Conservation (phyloP, 768 basidiomycete species). For the Sporobolomyces roseus region DNA sequence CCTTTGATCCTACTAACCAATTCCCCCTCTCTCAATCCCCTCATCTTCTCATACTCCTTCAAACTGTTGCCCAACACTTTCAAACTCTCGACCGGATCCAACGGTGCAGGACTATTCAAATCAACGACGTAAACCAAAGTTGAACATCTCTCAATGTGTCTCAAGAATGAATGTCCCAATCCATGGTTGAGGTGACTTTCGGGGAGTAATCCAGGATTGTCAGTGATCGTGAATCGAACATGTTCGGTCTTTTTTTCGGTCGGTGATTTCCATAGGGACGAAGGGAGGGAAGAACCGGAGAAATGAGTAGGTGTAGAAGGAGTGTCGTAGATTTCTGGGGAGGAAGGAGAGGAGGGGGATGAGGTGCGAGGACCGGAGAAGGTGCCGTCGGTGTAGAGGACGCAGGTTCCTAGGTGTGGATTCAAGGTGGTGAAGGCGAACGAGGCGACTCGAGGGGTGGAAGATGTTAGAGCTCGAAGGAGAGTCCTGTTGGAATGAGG, state of each 20-base stretch:
- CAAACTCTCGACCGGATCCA: slow-evolving; percentile 72
- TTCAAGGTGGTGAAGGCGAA: slow-evolving; percentile 96
- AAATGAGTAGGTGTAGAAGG: slow-evolving; percentile 18
- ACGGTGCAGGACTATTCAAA: slow-evolving; percentile 48
- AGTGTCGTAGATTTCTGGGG: slow-evolving; percentile 47
- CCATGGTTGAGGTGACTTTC: slow-evolving; percentile 83
- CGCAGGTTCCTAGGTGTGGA: slow-evolving; percentile 83
- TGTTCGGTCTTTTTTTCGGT: slow-evolving; percentile 53
- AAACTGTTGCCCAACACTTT: slow-evolving; percentile 71
- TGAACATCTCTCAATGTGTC: slow-evolving; percentile 85
- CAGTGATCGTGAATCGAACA: slow-evolving; percentile 89
- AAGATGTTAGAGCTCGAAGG: slow-evolving; percentile 79
- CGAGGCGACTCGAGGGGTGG: slow-evolving; percentile 76
- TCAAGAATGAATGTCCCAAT: slow-evolving; percentile 86
- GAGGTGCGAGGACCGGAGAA: slow-evolving; percentile 31
- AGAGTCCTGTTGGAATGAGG: slow-evolving; percentile 64
- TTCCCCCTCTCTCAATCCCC: slow-evolving; percentile 62
- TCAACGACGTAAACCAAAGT: slow-evolving; percentile 92
- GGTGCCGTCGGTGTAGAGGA: slow-evolving; percentile 40
- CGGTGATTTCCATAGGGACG: background rate
- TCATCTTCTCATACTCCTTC: slow-evolving; percentile 54
- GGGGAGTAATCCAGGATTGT: slow-evolving; percentile 89
- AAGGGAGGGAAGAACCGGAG: slow-evolving; percentile 8
- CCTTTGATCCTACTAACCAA: slow-evolving; percentile 72
- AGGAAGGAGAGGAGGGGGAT: slow-evolving; percentile 55